Conservation (phyloP, 2,329 filamentous ascomycete species). For the Paracamarosporium sp. region DNA sequence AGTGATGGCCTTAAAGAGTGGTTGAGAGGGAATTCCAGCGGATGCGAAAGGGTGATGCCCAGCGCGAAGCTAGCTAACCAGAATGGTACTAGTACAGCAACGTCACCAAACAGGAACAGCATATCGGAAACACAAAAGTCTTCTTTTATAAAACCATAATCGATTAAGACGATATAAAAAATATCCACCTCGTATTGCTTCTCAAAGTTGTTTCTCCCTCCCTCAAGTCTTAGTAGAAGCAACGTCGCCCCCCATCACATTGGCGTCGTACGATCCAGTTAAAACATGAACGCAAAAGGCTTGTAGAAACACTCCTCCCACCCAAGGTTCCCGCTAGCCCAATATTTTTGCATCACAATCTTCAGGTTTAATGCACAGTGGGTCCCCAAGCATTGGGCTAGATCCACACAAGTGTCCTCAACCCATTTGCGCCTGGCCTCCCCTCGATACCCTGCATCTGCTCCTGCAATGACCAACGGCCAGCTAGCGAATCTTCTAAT, state of each 20-base stretch:
- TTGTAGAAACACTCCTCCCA: constrained; percentile 40
- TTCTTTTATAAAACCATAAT: no score
- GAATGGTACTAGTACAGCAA: not conserved
- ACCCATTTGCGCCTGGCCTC: constrained; percentile 26
- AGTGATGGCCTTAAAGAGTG: not conserved
- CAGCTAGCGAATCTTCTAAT: constrained; percentile 29
- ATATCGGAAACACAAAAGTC: no score
- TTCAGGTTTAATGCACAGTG: constrained; percentile 29
- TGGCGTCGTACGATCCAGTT: not conserved
- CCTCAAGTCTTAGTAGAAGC: no score
- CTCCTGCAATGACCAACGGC: constrained; percentile 34
- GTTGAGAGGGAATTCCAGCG: not conserved
- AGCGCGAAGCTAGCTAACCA: not conserved
- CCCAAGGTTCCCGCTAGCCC: constrained; percentile 24
- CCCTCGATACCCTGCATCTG: constrained; percentile 30
- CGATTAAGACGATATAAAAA: no score
- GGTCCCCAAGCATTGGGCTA: constrained; percentile 27
- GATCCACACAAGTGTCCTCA: constrained; percentile 18
- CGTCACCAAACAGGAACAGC: no score
- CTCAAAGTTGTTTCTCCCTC: no score
- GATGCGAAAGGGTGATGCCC: not conserved
- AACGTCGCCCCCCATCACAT: not conserved
- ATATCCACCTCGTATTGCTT: no score
- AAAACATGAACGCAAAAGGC: constrained; percentile 32
- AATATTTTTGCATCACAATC: constrained; percentile 30